A percentile compares a stretch with the other conserved stretches of the same genome.
These are phyloP conservation scores for Claviceps capensis DNA, from an alignment of 2,329 filamentous ascomycete species.

Conservation along the genomic window DNA sequence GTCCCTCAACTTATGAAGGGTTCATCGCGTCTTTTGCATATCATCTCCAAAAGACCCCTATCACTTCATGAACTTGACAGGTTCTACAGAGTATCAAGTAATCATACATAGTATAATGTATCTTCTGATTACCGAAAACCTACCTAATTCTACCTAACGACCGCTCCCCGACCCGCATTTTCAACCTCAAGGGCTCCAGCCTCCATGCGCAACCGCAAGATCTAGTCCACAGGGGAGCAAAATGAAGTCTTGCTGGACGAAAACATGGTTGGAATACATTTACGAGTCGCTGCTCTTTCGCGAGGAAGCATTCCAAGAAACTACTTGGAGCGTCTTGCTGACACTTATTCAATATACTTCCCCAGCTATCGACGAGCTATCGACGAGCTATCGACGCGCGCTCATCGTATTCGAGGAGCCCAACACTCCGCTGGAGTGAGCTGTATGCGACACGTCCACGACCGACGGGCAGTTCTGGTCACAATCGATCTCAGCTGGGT, in stretches of 20 bases:
- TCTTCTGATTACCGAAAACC: too few species aligned
- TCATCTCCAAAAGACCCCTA: too few species aligned
- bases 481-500: neutral
- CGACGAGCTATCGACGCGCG: constrained; percentile 22
- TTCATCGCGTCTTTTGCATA: too few species aligned
- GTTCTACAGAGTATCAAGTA: too few species aligned
- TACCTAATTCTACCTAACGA: too few species aligned
- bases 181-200: too few species aligned
- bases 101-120: too few species aligned
- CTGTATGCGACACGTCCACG: neutral
- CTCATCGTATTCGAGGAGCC: constrained; percentile 24
- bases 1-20: too few species aligned
- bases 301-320: constrained; percentile 91
- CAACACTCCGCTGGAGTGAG: constrained; percentile 9
- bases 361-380: constrained; percentile 23
- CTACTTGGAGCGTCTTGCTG: constrained; percentile 73
- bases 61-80: too few species aligned
- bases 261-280: constrained; percentile 96
- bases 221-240: constrained; percentile 45
- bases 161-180: too few species aligned
- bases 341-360: constrained; percentile 47
- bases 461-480: neutral
- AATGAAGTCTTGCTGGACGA: constrained; percentile 95
- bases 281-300: constrained; percentile 90
- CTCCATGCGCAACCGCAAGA: too few species aligned